Evolutionary conservation across 495 filamentous ascomycete genomes (phyloP).

Genomic region (Hypoxylon fuscum): DNA sequence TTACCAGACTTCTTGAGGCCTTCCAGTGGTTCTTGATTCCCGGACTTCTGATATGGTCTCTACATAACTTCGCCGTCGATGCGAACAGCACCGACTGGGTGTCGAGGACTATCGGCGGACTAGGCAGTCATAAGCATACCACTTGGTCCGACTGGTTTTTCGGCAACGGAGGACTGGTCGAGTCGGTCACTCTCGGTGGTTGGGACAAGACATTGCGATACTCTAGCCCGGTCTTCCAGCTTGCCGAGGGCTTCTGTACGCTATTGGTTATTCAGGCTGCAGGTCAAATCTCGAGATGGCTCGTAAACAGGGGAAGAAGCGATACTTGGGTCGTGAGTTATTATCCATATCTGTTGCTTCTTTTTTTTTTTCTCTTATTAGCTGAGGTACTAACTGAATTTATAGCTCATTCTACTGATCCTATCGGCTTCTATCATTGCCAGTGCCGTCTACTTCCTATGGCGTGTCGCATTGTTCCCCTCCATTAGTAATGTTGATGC

Average conservation of each 20-base stretch:
- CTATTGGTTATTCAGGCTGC: slow-evolving; percentile 93
- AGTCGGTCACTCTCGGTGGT: slow-evolving; percentile 78
- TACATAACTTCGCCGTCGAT: slow-evolving; percentile 93
- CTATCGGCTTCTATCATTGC: slow-evolving; percentile 90
- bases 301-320: slow-evolving; percentile 88
- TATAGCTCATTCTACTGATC: slow-evolving; percentile 85
- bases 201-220: slow-evolving; percentile 93
- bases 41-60: slow-evolving; percentile 87
- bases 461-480: slow-evolving; percentile 91
- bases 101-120: slow-evolving; percentile 75
- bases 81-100: slow-evolving; percentile 79
- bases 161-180: slow-evolving; percentile 78
- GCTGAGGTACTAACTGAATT: slow-evolving; percentile 44
- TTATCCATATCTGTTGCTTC: background rate
- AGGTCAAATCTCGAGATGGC: slow-evolving; percentile 94
- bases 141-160: slow-evolving; percentile 84
- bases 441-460: slow-evolving; percentile 94
- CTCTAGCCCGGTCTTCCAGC: slow-evolving; percentile 94
- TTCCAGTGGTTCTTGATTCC: slow-evolving; percentile 87
- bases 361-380: background rate
- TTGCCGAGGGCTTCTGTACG: slow-evolving; percentile 95
- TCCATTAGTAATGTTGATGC: slow-evolving; percentile 94
- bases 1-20: slow-evolving; percentile 70
- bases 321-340: slow-evolving; percentile 94
- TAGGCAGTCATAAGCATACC: slow-evolving; percentile 64